A percentile compares a stretch with the other conserved stretches of the same genome.
Conservation (phyloP, 805 yeast species). For the Peterozyma toletana region DNA sequence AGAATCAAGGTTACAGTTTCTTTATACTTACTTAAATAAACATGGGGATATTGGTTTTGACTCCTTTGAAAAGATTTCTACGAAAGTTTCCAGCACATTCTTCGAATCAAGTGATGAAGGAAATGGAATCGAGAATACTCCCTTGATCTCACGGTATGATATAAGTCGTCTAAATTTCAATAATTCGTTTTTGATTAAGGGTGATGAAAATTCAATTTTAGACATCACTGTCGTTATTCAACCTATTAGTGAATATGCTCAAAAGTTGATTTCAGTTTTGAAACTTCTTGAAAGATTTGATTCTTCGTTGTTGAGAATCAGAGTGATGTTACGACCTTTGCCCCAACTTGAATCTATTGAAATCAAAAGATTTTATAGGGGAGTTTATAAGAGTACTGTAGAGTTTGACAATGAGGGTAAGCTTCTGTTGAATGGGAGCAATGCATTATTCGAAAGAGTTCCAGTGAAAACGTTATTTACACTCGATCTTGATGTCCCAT, state of each 20-base stretch:
- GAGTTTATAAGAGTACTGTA: conserved; percentile 29
- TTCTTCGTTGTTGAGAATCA: conserved; percentile 43
- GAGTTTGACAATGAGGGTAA: conserved; percentile 22
- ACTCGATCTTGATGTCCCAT: conserved; percentile 51
- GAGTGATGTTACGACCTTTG: conserved; percentile 54
- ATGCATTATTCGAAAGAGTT: conserved; percentile 33
- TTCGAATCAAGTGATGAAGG: conserved; percentile 4
- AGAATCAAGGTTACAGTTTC: no score
- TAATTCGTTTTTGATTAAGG: no score
- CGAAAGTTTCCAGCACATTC: conserved; percentile 23
- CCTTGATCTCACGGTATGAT: no score
- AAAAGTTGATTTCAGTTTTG: conserved; percentile 44
- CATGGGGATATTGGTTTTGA: conserved; percentile 37
- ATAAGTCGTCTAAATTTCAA: no score
- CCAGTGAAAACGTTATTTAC: conserved; percentile 48
- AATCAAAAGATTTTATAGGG: conserved; percentile 53
- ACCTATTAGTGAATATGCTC: conserved; percentile 68
- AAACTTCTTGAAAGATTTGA: conserved; percentile 28
- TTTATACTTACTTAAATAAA: no score
- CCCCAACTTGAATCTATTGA: conserved; percentile 31
- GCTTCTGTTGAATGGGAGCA: conserved; percentile 16
- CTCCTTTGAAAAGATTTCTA: conserved; percentile 33
- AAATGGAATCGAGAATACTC: background rate
- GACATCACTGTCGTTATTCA: conserved; percentile 59
- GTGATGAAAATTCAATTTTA: conserved; percentile 17